These are phyloP conservation scores for Penicillium taxi DNA, from an alignment of 495 filamentous ascomycete species.

Conservation along the genomic window DNA sequence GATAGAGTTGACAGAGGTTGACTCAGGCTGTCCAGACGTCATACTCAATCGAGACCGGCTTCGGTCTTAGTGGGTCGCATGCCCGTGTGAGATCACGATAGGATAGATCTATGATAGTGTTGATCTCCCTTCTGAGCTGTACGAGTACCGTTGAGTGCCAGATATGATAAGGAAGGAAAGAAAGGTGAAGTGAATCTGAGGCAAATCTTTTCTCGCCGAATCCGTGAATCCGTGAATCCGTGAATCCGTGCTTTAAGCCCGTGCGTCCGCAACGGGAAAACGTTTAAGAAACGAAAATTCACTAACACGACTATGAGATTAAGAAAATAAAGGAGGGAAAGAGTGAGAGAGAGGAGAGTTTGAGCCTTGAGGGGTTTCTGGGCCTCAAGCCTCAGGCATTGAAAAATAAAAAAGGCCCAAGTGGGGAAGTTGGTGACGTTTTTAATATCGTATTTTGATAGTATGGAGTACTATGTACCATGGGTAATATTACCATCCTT, in stretches of 20 bases:
- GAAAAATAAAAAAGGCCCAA: too few species aligned
- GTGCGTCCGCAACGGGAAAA: constrained; percentile 9
- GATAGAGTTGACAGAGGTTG: constrained; percentile 20
- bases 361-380: too few species aligned
- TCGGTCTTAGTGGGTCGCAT: constrained; percentile 30
- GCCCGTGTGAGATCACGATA: constrained; percentile 20
- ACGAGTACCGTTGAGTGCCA: not conserved
- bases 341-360: constrained; percentile 19
- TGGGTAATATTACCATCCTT: too few species aligned
- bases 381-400: constrained; percentile 18
- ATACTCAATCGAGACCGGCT: constrained; percentile 28
- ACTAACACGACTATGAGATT: constrained; percentile 1
- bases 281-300: constrained; percentile 4
- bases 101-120: too few species aligned
- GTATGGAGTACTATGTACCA: too few species aligned
- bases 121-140: not conserved
- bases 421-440: too few species aligned
- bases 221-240: constrained; percentile 15
- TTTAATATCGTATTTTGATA: too few species aligned
- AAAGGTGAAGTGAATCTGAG: constrained; percentile 19
- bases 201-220: constrained; percentile 27
- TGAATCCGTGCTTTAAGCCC: too few species aligned
- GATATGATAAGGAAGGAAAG: too few species aligned
- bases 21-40: constrained; percentile 37
- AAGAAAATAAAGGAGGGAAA: constrained; percentile 7